phyloP scores from a whole-genome alignment of 2,329 filamentous ascomycete species.

The Pyrenochaeta sp. region DNA sequence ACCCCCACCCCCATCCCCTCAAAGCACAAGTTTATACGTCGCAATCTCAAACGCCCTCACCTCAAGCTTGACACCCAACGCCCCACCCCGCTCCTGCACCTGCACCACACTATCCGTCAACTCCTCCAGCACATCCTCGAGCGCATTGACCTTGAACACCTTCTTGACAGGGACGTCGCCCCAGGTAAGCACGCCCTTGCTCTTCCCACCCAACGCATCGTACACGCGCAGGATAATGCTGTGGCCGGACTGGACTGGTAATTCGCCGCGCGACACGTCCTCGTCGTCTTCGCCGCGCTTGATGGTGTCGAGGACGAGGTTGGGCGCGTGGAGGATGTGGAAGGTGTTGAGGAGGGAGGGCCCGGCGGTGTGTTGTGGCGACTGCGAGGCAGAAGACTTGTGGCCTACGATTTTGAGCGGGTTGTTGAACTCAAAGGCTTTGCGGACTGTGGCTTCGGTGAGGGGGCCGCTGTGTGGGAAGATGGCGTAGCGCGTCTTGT shows the following conservation, averaged over 20 bases:
- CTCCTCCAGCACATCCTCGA: conserved; percentile 83
- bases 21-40: conserved; percentile 69
- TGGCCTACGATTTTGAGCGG: conserved; percentile 67
- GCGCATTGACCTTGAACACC: conserved; percentile 81
- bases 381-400: conserved; percentile 35
- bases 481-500: conserved; percentile 89
- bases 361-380: conserved; percentile 23
- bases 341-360: conserved; percentile 62
- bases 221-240: conserved; percentile 87
- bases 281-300: conserved; percentile 77
- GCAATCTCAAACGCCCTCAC: conserved; percentile 85
- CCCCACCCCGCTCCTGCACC: conserved; percentile 58
- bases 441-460: conserved; percentile 75
- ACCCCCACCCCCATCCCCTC: neutral
- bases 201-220: conserved; percentile 84
- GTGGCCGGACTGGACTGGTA: conserved; percentile 71
- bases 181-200: conserved; percentile 73
- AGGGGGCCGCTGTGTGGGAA: conserved; percentile 81
- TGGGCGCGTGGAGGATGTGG: conserved; percentile 67
- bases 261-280: conserved; percentile 60
- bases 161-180: conserved; percentile 72
- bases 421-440: conserved; percentile 90
- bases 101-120: conserved; percentile 17
- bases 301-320: conserved; percentile 83
- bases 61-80: conserved; percentile 59